phyloP scores from a whole-genome alignment of 106 monocot genomes.

The Platanthera zijinensis region DNA sequence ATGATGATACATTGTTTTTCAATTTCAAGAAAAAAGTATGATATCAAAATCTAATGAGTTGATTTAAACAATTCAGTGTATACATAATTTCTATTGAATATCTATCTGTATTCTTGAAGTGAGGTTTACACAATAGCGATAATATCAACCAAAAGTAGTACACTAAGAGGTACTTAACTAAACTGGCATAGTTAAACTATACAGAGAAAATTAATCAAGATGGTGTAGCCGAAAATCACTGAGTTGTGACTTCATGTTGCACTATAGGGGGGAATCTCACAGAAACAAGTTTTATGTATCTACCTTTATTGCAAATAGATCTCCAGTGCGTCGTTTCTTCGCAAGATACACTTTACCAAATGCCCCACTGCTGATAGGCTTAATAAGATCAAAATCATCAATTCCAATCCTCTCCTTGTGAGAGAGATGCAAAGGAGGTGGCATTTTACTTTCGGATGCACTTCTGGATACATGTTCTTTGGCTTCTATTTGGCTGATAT shows the following conservation, averaged over 20 bases:
- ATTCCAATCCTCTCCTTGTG: slow-evolving; percentile 56
- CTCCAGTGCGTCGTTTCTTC: slow-evolving; percentile 54
- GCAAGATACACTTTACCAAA: slow-evolving; percentile 66
- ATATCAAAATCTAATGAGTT: too few species aligned
- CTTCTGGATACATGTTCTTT: slow-evolving; percentile 7
- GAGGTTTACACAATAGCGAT: not conserved
- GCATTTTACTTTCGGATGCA: slow-evolving; percentile 14
- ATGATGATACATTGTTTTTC: too few species aligned
- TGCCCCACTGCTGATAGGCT: slow-evolving; percentile 71
- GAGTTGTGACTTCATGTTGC: not conserved
- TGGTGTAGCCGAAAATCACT: not conserved
- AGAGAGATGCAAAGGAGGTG: slow-evolving; percentile 14
- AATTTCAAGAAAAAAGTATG: too few species aligned
- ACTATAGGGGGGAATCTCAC: not conserved
- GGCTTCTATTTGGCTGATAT: slow-evolving; percentile 12
- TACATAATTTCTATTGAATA: not conserved
- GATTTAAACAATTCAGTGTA: not conserved
- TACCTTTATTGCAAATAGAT: slow-evolving; percentile 76
- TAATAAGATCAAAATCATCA: slow-evolving; percentile 69
- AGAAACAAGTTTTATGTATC: not conserved
- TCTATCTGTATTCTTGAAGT: not conserved
- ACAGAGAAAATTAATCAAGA: not conserved
- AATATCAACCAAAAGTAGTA: not conserved
- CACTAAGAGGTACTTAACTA: not conserved
- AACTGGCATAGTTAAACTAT: not conserved